Percentiles rank a stretch among this genome's conserved stretches.
These are phyloP conservation scores for Gossypium trilobum DNA, from an alignment of 441 rosid species.

Conservation along the genomic window DNA sequence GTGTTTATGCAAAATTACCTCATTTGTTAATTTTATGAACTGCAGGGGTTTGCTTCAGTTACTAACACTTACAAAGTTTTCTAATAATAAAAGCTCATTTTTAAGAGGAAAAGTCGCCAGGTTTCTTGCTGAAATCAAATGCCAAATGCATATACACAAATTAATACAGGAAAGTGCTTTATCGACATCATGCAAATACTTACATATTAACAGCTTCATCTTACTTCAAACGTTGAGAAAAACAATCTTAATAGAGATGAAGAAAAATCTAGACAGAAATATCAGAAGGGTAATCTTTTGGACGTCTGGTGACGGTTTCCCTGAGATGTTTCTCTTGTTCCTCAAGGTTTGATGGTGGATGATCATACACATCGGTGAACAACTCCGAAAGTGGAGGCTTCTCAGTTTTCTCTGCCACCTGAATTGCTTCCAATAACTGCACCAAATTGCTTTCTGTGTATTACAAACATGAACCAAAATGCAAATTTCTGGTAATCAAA, in stretches of 20 bases:
- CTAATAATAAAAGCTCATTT: background rate
- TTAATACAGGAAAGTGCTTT: background rate
- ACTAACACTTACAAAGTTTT: background rate
- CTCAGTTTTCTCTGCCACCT: conserved; percentile 48
- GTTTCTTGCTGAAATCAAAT: background rate
- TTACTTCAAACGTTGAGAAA: background rate
- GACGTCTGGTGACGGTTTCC: conserved; percentile 38
- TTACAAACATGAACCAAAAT: background rate
- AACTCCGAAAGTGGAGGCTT: conserved; percentile 49
- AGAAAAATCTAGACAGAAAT: conserved; percentile 27
- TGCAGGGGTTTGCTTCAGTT: background rate
- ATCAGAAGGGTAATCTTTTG: conserved; percentile 43
- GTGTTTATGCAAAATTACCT: background rate
- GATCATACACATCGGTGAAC: conserved; percentile 60
- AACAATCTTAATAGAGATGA: background rate
- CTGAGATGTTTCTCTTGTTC: conserved; percentile 53
- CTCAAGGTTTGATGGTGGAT: conserved; percentile 36
- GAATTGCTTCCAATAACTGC: conserved; percentile 56
- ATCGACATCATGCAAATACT: background rate
- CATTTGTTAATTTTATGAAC: background rate
- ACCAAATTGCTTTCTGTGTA: background rate
- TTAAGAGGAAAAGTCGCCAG: background rate
- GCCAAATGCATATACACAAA: background rate
- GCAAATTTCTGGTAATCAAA: background rate
- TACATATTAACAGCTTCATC: background rate